phyloP scores from a whole-genome alignment of 495 filamentous ascomycete genomes.

The Paragyromitra xinjiangensis region DNA sequence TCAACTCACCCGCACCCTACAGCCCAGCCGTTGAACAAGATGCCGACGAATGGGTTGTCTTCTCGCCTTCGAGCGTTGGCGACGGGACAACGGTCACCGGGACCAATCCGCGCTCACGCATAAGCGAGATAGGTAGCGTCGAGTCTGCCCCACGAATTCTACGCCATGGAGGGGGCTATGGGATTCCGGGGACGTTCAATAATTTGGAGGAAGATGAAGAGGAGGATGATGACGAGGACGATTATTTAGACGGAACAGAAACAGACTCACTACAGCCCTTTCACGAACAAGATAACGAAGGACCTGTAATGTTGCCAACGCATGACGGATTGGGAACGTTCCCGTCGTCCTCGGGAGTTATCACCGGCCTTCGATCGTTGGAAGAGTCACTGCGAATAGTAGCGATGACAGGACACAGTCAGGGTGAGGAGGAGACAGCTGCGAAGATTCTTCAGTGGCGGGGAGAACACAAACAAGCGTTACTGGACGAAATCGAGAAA shows the following conservation, averaged over 20 bases:
- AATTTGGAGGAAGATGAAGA: constrained; percentile 65
- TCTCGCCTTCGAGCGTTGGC: constrained; percentile 75
- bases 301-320: constrained; percentile 73
- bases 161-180: constrained; percentile 61
- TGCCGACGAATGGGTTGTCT: constrained; percentile 94
- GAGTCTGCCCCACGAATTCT: constrained; percentile 67
- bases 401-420: constrained; percentile 61
- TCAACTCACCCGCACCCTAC: constrained; percentile 35
- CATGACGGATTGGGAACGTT: constrained; percentile 95
- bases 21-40: constrained; percentile 60
- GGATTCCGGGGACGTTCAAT: constrained; percentile 61
- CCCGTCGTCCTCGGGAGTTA: constrained; percentile 63
- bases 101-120: constrained; percentile 76
- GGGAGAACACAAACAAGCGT: constrained; percentile 82
- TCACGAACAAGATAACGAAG: constrained; percentile 63
- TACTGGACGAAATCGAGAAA: constrained; percentile 87
- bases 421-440: constrained; percentile 72
- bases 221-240: constrained; percentile 77
- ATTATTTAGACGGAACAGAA: constrained; percentile 88
- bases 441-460: constrained; percentile 90
- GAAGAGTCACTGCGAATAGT: constrained; percentile 67
- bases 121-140: constrained; percentile 87
- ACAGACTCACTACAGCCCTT: constrained; percentile 79
- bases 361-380: constrained; percentile 61
- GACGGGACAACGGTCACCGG: constrained; percentile 74